Base-by-base conservation (phyloP, 1,284 basidiomycete species). In the Malassezia cuniculi region DNA sequence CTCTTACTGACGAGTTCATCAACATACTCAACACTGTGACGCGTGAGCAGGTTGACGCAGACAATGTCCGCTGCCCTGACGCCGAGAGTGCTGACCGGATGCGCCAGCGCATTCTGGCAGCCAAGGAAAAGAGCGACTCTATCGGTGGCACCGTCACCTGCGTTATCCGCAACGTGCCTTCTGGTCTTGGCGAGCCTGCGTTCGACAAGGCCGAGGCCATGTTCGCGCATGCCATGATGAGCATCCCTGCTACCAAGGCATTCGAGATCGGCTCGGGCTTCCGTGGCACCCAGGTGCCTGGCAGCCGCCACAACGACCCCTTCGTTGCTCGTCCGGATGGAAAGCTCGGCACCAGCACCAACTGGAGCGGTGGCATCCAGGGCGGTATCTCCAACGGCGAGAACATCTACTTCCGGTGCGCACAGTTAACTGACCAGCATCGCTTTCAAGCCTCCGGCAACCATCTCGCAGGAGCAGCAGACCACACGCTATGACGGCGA, bases 221-320 rank as follows among this genome's bases (percentile, higher is more conserved):
- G 55, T 79, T 99, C 44, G 93, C 78, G 3, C 93, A 97, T 68
- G 93, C 93, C 12, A 97, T 99, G 89, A 77, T 99, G 42, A 89
- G 84, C 47, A 95, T 97, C 62, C 93, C 93, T 22, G 90, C 93
- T 6, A 97, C 93, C 42, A 99, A 99, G 69, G 87, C 79, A 4
- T 97, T 99, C 69, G 93, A 99, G 71, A 81, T 97, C 54, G 93
- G 93, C 33, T 90, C 85, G 18, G 93, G 93, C 21, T 94, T 99
- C 77, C 75, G 79, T 50, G 93, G 93, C 12, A 87, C 87, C n/a
- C 80, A 86, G 69, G 80, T 95, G 37, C 82, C 85, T 6, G 93
- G 93, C 28, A 82, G 79, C 66, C 74, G 75, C 60, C 93, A 99
- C 72, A 99, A 97, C 69, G 93, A 99, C 69, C 70, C 79, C 22